Conservation (phyloP, 2,329 filamentous ascomycete genomes). For the Colletotrichum cordylinicola region DNA sequence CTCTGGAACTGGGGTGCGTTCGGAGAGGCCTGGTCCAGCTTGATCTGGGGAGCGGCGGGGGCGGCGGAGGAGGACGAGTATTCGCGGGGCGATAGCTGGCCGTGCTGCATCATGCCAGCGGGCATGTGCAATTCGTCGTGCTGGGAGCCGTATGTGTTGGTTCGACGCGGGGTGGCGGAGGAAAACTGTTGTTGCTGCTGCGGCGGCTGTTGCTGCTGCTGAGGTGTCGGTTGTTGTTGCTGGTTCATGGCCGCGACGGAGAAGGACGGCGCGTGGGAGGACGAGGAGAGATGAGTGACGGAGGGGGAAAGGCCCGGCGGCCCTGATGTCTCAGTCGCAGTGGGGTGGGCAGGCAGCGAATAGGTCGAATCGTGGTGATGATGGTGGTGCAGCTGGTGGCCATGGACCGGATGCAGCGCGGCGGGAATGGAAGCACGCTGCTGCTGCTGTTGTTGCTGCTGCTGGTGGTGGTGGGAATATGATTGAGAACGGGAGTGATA, state of each 20-base stretch:
- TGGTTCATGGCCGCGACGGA: conserved; percentile 18
- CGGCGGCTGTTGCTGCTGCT: conserved; percentile 28
- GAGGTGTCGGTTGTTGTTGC: conserved; percentile 2
- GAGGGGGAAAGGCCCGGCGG: conserved; percentile 20
- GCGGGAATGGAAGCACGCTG: conserved; percentile 16
- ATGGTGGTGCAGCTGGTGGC: conserved; percentile 17
- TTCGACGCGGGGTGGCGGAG: conserved; percentile 39
- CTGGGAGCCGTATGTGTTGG: conserved; percentile 43
- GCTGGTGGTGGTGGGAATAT: background rate
- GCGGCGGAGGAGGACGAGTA: conserved; percentile 38
- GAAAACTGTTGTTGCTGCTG: conserved; percentile 40
- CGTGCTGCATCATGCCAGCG: conserved; percentile 47
- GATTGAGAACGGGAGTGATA: conserved; percentile 4
- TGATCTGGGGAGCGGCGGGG: conserved; percentile 52
- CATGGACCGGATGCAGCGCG: conserved; percentile 20
- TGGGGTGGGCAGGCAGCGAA: conserved; percentile 7
- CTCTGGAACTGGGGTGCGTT: conserved; percentile 44
- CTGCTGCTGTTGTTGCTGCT: background rate
- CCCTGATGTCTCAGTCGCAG: conserved; percentile 20
- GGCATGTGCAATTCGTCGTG: conserved; percentile 63
- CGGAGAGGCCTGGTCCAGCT: conserved; percentile 50
- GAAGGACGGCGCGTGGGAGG: background rate
- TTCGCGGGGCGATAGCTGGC: conserved; percentile 53
- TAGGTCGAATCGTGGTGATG: conserved; percentile 1
- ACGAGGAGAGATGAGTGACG: background rate